These are phyloP conservation scores for Albophoma yamanashiensis DNA, from an alignment of 2,329 filamentous ascomycete genomes.

Conservation along the genomic window DNA sequence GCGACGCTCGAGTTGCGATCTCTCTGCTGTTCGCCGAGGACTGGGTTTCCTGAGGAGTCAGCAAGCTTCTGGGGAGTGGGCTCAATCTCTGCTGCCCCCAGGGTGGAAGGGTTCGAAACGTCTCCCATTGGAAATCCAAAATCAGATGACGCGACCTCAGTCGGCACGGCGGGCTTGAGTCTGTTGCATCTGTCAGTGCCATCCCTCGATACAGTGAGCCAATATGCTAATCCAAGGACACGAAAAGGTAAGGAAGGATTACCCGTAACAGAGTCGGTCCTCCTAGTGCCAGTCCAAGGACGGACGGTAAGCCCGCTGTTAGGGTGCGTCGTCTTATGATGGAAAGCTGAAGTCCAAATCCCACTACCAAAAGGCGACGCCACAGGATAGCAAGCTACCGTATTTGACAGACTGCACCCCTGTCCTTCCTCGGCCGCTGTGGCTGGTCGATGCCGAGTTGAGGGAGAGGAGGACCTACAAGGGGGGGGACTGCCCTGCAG, in stretches of 20 bases:
- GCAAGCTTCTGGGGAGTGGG: conserved; percentile 5
- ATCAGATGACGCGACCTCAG: not conserved
- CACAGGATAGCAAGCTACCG: not conserved
- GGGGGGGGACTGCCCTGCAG: not conserved
- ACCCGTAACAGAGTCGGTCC: not conserved
- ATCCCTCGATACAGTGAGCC: not conserved
- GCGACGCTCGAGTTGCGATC: not conserved
- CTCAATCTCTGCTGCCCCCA: conserved; percentile 8
- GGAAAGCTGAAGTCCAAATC: not conserved
- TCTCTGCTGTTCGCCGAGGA: not conserved
- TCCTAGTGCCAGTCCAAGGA: not conserved
- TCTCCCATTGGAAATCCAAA: conserved; percentile 21
- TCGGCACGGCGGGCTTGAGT: not conserved
- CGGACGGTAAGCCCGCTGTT: not conserved
- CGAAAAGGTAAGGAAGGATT: not conserved
- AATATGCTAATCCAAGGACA: not conserved
- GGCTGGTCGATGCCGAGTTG: not conserved
- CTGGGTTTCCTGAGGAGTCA: not conserved
- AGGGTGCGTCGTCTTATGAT: not conserved
- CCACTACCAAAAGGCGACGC: not conserved
- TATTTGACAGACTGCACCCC: not conserved
- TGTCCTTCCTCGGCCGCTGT: not conserved
- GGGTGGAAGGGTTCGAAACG: conserved; percentile 12
- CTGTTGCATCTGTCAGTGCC: not conserved
- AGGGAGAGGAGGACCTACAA: not conserved